Percentiles rank a stretch among this genome's conserved stretches.
Conservation (phyloP, 2,329 filamentous ascomycete genomes). For the Arthroderma uncinatum region DNA sequence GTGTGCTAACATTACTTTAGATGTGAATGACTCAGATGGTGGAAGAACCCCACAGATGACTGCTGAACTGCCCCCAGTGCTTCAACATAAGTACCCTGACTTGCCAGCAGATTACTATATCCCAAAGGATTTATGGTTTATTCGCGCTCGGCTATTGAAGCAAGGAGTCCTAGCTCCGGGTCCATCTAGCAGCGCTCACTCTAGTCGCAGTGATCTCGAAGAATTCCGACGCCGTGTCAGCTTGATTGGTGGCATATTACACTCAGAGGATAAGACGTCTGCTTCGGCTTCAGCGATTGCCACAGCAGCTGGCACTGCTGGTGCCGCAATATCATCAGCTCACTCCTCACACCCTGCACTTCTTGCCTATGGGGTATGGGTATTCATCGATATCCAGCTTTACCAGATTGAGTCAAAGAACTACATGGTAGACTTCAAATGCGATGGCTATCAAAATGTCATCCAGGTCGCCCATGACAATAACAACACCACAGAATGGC, state of each 20-base stretch:
- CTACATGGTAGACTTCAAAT: slow-evolving; percentile 97
- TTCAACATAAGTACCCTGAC: slow-evolving; percentile 37
- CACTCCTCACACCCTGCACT: slow-evolving; percentile 36
- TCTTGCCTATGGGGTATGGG: slow-evolving; percentile 61
- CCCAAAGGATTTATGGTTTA: slow-evolving; percentile 91
- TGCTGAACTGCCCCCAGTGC: slow-evolving; percentile 27
- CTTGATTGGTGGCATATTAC: slow-evolving; percentile 24
- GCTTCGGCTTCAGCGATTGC: slow-evolving; percentile 18
- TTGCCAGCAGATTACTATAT: slow-evolving; percentile 57
- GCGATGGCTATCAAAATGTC: slow-evolving; percentile 89
- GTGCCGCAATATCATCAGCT: slow-evolving; percentile 34
- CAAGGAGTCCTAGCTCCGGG: slow-evolving; percentile 55
- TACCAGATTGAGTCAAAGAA: slow-evolving; percentile 88
- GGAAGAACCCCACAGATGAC: slow-evolving; percentile 28
- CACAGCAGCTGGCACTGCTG: slow-evolving; percentile 15
- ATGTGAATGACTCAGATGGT: slow-evolving; percentile 23
- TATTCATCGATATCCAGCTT: slow-evolving; percentile 92
- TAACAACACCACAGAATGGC: slow-evolving; percentile 35
- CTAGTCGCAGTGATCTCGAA: slow-evolving; percentile 33
- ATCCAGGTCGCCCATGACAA: slow-evolving; percentile 36
- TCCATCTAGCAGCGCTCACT: slow-evolving; percentile 28
- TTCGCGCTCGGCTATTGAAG: slow-evolving; percentile 79
- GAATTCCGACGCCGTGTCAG: slow-evolving; percentile 32
- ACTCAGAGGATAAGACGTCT: slow-evolving; percentile 25
- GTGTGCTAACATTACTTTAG: slow-evolving; percentile 7